Evolutionary conservation across 139 green algal genomes (phyloP).

Genomic region (Marvania coccoides): DNA sequence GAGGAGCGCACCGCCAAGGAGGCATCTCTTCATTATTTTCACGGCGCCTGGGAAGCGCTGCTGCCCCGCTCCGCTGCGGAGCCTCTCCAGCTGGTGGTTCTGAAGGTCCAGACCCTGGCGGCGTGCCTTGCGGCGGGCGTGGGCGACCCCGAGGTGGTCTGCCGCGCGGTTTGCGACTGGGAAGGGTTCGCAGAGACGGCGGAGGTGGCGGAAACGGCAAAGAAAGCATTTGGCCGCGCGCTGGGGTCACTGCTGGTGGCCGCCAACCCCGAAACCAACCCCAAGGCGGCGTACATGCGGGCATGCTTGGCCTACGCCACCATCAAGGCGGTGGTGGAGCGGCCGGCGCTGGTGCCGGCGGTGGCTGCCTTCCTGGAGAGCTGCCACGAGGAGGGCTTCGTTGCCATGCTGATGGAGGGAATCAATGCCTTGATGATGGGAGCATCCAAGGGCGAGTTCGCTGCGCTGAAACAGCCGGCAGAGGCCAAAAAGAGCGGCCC

Average conservation of each 20-base stretch:
- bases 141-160: constrained; percentile 6
- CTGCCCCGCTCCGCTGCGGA: constrained; percentile 6
- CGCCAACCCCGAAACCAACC: too few relatives aligned
- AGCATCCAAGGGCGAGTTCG: constrained; percentile 5
- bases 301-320: constrained; percentile 10
- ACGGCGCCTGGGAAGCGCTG: constrained; percentile 7
- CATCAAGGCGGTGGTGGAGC: constrained; percentile 10
- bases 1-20: constrained; percentile 1
- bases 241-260: background rate
- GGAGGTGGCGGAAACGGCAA: too few relatives aligned
- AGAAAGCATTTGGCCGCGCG: too few relatives aligned
- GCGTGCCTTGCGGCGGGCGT: constrained; percentile 15
- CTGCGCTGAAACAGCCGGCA: background rate
- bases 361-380: constrained; percentile 14
- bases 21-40: background rate
- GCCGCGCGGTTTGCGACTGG: constrained; percentile 11
- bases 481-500: too few relatives aligned
- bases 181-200: constrained; percentile 10
- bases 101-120: constrained; percentile 16
- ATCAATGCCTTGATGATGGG: constrained; percentile 11
- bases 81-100: constrained; percentile 8
- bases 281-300: too few relatives aligned
- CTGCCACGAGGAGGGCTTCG: background rate
- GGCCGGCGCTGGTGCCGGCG: constrained; percentile 8
- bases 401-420: background rate